These are phyloP conservation scores for Phytophthora kernoviae DNA, from an alignment of 352 stramenopile species.

Conservation along the genomic window DNA sequence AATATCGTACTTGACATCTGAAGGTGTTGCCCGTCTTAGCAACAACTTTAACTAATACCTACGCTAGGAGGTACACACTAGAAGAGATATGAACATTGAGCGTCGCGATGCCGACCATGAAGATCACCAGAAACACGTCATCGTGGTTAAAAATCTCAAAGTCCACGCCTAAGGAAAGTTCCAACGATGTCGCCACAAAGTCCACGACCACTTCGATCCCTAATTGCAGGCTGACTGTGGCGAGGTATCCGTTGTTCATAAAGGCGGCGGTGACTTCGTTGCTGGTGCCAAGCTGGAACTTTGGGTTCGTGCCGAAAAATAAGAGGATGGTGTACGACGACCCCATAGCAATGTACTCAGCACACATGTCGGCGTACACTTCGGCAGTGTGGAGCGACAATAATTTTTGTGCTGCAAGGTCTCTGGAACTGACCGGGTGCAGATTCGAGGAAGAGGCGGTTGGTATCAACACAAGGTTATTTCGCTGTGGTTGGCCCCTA, in stretches of 20 bases:
- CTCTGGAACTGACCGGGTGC: not conserved
- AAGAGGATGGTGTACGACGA: conserved; percentile 14
- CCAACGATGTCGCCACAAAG: not conserved
- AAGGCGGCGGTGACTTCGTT: not conserved
- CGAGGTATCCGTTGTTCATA: not conserved
- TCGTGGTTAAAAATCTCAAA: conserved; percentile 5
- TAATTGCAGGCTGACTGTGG: not conserved
- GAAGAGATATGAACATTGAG: conserved; percentile 2
- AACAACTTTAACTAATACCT: too few species aligned
- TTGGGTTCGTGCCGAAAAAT: not conserved
- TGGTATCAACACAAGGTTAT: too few species aligned
- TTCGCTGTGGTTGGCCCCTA: too few species aligned
- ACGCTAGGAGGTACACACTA: not conserved
- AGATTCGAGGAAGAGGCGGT: too few species aligned
- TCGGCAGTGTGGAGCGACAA: conserved; percentile 25
- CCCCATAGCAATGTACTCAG: conserved; percentile 44
- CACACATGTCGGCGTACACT: conserved; percentile 45
- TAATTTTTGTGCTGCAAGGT: conserved; percentile 4
- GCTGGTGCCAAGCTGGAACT: not conserved
- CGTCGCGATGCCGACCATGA: not conserved
- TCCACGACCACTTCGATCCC: not conserved
- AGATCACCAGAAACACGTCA: conserved; percentile 4
- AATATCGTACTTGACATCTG: too few species aligned
- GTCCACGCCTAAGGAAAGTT: not conserved
- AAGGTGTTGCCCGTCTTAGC: too few species aligned